These are phyloP conservation scores for Fusarium sp. DNA, from an alignment of 2,329 filamentous ascomycete genomes.

Conservation along the genomic window DNA sequence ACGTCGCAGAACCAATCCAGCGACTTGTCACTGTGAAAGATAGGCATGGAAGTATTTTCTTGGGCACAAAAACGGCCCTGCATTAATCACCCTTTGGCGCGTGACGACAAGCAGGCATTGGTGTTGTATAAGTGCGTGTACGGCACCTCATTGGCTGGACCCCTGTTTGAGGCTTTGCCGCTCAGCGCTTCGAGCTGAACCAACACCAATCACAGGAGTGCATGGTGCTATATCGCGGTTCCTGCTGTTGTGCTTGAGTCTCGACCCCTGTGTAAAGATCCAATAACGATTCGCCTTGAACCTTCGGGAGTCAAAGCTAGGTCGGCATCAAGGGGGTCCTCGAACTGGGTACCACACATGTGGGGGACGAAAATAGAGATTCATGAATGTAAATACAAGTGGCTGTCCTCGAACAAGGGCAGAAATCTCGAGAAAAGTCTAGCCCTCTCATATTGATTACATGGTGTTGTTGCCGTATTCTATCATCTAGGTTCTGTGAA, in stretches of 20 bases:
- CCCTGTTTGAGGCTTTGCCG: conserved; percentile 37
- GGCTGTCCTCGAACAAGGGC: conserved; percentile 35
- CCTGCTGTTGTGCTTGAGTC: conserved; percentile 34
- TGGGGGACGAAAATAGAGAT: conserved; percentile 34
- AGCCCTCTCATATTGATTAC: conserved; percentile 9
- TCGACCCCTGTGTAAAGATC: conserved; percentile 34
- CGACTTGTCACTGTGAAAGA: conserved; percentile 34
- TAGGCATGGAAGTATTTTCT: conserved; percentile 23
- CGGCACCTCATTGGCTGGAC: conserved; percentile 48
- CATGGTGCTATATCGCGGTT: conserved; percentile 26
- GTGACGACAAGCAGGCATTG: conserved; percentile 41
- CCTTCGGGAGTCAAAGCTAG: conserved; percentile 33
- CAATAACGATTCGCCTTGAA: conserved; percentile 40
- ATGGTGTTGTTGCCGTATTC: conserved; percentile 27
- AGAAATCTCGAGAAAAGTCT: conserved; percentile 2
- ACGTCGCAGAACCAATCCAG: conserved; percentile 40
- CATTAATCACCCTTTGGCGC: conserved; percentile 46
- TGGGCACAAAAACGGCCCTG: conserved; percentile 38
- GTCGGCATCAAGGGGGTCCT: conserved; percentile 32
- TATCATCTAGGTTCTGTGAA: conserved; percentile 41
- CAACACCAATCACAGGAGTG: conserved; percentile 49
- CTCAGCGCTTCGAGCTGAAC: conserved; percentile 50
- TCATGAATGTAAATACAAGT: conserved; percentile 45
- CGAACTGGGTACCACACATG: conserved; percentile 22
- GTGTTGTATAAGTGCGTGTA: conserved; percentile 11